Conservation (phyloP, 75 land plant genomes). For the Picea sitchensis region DNA sequence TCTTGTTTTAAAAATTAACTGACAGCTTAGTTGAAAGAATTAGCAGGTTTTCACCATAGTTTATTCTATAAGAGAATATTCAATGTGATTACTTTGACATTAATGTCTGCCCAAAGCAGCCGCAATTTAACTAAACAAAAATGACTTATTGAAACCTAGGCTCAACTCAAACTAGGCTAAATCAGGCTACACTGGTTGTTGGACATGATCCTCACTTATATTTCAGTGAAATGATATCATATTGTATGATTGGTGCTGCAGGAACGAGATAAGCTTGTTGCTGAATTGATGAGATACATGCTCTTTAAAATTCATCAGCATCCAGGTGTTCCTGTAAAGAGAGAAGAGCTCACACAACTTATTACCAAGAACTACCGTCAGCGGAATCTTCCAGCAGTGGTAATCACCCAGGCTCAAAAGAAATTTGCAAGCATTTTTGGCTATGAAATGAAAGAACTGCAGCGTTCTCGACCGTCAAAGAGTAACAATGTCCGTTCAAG, state of each 20-base stretch:
- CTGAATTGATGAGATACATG: conserved; percentile 78
- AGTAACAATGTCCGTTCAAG: conserved; percentile 26
- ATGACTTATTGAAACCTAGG: not conserved
- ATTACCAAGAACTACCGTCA: conserved; percentile 71
- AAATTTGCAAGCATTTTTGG: conserved; percentile 72
- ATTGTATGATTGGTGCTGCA: conserved; percentile 18
- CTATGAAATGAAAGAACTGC: conserved; percentile 80
- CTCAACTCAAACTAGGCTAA: not conserved
- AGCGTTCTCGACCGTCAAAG: conserved; percentile 51
- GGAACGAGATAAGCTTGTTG: conserved; percentile 84
- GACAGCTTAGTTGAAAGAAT: not conserved
- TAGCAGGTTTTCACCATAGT: not conserved
- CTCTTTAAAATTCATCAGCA: conserved; percentile 81
- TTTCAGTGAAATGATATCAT: not conserved
- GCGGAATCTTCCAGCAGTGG: conserved; percentile 47
- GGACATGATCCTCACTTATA: not conserved
- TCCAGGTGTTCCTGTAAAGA: conserved; percentile 77
- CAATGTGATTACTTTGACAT: not conserved
- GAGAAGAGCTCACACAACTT: conserved; percentile 78
- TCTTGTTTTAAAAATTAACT: no score
- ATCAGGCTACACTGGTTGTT: not conserved
- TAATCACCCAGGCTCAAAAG: conserved; percentile 65
- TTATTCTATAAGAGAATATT: not conserved
- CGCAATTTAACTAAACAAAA: not conserved
- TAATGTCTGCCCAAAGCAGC: not conserved